Base-by-base conservation (phyloP, 2,329 filamentous ascomycete species). In the Ampelomyces quisqualis region DNA sequence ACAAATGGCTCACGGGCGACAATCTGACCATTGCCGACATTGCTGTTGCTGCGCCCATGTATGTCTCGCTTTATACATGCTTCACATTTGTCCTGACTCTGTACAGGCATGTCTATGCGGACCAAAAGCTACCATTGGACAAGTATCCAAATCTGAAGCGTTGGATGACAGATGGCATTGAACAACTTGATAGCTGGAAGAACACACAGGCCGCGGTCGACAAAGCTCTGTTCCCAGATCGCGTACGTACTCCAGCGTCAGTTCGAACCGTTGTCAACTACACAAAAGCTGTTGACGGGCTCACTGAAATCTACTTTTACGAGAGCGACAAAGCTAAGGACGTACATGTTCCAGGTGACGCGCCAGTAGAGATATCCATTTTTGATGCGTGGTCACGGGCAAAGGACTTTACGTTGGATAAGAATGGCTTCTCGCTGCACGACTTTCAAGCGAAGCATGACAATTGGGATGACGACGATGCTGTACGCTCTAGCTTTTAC, bases 361-460 rank as follows among this genome's bases (percentile, higher is more conserved):
- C 62, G 13, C 47, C 65, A 4, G 55, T 71, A 34, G 61, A 70
- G 4, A 68, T 72, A 24, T 62, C 59, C 1, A 53, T 76, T 15
- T 59, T 63, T 28, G 68, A 75, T 38, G 70, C 71, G 35, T 73
- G 71, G 60, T 63, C 69, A 27, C 64, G 65, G 18, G 70, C 67
- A 13, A 50, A 70, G 2, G 63, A 71, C 26, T 75, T 76, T 53
- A 66, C 68, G 2, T 53, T 74, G 7, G 73, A 77, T 50, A 65
- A 58, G 28, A 64, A 76, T 37, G 74, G 74, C 0, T 77, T 77
- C 45, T 64, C 72, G 22, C 47, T 73, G 5, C 65, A 72, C 39
- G 59, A 69, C 17, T 72, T 76, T 38, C 43, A 61, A 14, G 68
- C 67, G 7, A 46, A 45, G 2, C 70, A 69, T 37, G 59, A 64